A percentile compares a stretch with the other conserved stretches of the same genome.
phyloP scores from a whole-genome alignment of 148 eudicot species.

The Rhododendron henanense region DNA sequence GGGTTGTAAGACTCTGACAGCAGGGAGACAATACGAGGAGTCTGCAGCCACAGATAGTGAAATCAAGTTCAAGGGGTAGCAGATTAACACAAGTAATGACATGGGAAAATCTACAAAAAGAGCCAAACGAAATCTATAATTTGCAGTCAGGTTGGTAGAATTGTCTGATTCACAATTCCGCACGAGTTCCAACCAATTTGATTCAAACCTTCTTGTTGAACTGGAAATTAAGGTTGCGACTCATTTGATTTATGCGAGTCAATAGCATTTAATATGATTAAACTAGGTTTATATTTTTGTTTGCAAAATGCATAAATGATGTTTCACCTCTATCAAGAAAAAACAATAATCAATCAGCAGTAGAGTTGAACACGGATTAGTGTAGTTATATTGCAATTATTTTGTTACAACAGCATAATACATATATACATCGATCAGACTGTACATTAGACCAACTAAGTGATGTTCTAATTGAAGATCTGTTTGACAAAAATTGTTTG shows the following conservation, averaged over 20 bases:
- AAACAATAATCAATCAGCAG: background rate
- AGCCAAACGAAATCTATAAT: background rate
- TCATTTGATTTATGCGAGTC: background rate
- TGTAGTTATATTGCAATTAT: background rate
- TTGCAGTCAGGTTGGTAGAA: background rate
- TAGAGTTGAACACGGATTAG: background rate
- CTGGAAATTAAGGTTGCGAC: background rate
- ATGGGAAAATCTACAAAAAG: background rate
- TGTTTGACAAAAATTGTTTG: background rate
- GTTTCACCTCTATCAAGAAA: background rate
- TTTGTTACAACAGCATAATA: background rate
- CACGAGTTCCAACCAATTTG: background rate
- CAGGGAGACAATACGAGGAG: conserved; percentile 88
- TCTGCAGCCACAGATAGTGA: conserved; percentile 46
- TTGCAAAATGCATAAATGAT: background rate
- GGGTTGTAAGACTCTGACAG: conserved; percentile 95
- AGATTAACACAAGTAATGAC: background rate
- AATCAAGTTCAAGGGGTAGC: conserved; percentile 3
- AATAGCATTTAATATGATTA: background rate
- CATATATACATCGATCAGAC: background rate
- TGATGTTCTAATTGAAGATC: background rate
- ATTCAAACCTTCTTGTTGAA: background rate
- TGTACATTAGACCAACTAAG: background rate
- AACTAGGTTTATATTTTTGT: background rate
- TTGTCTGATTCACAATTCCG: background rate